These are phyloP conservation scores for Diaporthe sp. DNA, from an alignment of 2,329 filamentous ascomycete species.

Conservation along the genomic window DNA sequence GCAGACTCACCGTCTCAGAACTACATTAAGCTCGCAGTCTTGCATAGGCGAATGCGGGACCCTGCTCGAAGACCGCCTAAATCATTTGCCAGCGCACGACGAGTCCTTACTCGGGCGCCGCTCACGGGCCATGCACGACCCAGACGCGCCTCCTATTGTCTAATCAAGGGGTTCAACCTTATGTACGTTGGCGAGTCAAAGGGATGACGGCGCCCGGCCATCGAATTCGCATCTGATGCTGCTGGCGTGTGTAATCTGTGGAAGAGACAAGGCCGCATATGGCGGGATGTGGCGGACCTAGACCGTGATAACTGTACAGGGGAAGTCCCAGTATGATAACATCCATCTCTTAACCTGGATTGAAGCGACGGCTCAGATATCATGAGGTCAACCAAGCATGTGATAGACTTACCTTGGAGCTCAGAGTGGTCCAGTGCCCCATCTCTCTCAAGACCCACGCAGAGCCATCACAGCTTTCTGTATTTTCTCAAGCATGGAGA, in stretches of 20 bases:
- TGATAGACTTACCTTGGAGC: neutral
- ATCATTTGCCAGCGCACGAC: neutral
- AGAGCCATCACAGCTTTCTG: neutral
- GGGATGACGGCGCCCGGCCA: neutral
- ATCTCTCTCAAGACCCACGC: neutral
- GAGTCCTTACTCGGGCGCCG: neutral
- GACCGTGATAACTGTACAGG: neutral
- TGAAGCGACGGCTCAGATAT: neutral
- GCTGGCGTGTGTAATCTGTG: neutral
- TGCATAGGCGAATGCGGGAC: neutral
- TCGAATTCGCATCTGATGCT: neutral
- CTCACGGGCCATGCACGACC: neutral
- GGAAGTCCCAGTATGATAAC: neutral
- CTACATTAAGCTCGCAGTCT: neutral
- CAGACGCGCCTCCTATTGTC: no score
- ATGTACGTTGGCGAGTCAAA: conserved; percentile 14
- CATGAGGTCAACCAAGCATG: neutral
- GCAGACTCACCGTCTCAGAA: neutral
- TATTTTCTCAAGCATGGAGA: no score
- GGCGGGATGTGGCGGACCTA: neutral
- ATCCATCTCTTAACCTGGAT: no score
- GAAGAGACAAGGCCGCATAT: no score
- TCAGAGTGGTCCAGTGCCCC: neutral
- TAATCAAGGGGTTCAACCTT: neutral
- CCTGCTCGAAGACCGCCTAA: neutral